Base-by-base conservation (phyloP, 768 basidiomycete genomes). In the Auriscalpium microsporum region DNA sequence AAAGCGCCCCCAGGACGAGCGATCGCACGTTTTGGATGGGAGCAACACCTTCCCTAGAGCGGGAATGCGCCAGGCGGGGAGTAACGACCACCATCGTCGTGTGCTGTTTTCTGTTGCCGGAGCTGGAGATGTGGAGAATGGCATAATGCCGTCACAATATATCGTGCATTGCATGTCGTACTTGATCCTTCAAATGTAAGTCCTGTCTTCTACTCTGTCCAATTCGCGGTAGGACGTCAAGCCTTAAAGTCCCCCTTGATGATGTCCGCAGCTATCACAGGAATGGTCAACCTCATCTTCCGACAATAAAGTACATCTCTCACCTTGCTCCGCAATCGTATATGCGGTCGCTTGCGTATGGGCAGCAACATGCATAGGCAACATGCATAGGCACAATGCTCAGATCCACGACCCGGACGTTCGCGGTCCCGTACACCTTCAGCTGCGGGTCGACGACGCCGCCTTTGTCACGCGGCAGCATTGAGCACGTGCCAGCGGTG, bases 391-490 rank as follows among this genome's bases (percentile, higher is more conserved):
- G 80, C 8, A 80, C 64, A 50, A 82, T 68, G 6, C 78, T 80
- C 16, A 81, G 52, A 60, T 81, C 80, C 10, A 72, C 78, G 4
- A 83, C 72, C 8, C 82, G 74, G n/a, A 83, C 52, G 57, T 82
- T 82, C 47, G 64, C 70, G 3, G 81, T 81, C 0, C 80, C 81
- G 58, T 83, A 82, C 0, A 83, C 81, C 68, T 76, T 78, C 5
- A 80, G 64, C 14, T 69, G 51, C 17, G 72, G 64, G 54, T 80
- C 74, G 2, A 82, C 81, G 6, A 82, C 80, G 23, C 81, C 80
- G 16, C 69, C 67, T 48, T 75, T 74, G 28, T 76, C 74, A 13
- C 66, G 66, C 5, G 80, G 80, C 42, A 83, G 70, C 80, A 82
- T 82, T 1, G 79, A 78, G 51, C 72, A 73, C 1, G 78, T 72